Evolutionary conservation across 1,139 yeast genomes (phyloP), one percentile per base, ranked within the genome.

Genomic region (Debaryomycetaceae sp.): DNA sequence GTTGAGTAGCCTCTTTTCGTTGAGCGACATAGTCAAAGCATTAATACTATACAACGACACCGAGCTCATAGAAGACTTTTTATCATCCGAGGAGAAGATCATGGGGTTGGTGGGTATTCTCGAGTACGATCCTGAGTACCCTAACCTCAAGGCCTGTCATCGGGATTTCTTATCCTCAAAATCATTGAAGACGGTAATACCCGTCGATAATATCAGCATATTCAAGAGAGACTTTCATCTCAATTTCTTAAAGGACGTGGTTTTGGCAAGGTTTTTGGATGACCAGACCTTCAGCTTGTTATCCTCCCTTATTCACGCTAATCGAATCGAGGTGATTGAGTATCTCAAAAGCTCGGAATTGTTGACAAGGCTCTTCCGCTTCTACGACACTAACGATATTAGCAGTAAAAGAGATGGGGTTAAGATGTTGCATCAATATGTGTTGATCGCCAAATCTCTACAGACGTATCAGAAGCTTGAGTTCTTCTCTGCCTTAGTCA

Each of bases 121-220:
- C 41, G 99, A 93, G 61, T 93, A 91, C 62, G 97, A 91, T 59
- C 87, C 95, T 0, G 95, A 87, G 45, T 87, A 77, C 55, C 96
- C 97, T 0, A 74, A 74, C 22, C 73, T 76, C 51, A 90, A 88
- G 62, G 89, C 97, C 2, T 84, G 87, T 53, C 89, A 88, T 65
- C 71, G 97, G 40, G 80, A 78, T 17, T 83, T 80, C 56, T 64
- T 89, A 33, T 59, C 65, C 5, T 77, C 81, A 43, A 80, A 81
- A 43, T 70, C 85, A 8, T 85, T 87, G 63, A 85, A 85, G 58
- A 84, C 85, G 53, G 87, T 91, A 4, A 67, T 89, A 17, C 90
- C 91, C 1, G 70, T 85, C 6, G 72, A 77, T 2, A 62, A 65
- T 24, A 34, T 48, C 20, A 24, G 27, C 13, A 75, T 85, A 41